phyloP scores from a whole-genome alignment of 2,329 filamentous ascomycete species.

The Microsporum audouinii region DNA sequence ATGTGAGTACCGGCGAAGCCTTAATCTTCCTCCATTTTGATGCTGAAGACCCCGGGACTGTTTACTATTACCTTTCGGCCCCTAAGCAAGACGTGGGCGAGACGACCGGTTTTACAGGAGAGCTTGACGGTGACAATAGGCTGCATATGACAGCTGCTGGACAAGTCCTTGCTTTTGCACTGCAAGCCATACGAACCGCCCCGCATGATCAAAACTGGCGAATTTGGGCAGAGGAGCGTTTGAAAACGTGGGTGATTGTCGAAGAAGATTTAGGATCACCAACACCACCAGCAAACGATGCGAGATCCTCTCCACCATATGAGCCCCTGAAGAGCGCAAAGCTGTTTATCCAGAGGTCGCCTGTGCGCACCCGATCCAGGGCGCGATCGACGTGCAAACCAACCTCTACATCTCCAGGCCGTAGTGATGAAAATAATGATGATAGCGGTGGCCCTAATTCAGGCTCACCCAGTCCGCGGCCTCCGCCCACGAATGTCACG shows the following conservation, averaged over 20 bases:
- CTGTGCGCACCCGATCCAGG: constrained; percentile 9
- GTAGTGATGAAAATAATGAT: constrained; percentile 1
- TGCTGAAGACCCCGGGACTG: constrained; percentile 19
- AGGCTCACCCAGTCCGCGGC: constrained; percentile 10
- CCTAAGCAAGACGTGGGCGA: constrained; percentile 22
- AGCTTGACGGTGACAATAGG: constrained; percentile 12
- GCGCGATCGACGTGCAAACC: constrained; percentile 7
- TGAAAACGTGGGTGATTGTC: constrained; percentile 19
- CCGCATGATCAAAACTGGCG: constrained; percentile 15
- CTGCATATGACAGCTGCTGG: constrained; percentile 25
- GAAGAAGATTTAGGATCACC: constrained; percentile 14
- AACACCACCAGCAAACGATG: neutral
- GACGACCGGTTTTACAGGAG: constrained; percentile 15
- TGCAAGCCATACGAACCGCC: constrained; percentile 18
- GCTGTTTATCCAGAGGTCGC: constrained; percentile 3
- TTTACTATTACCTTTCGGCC: constrained; percentile 25
- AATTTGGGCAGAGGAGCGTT: constrained; percentile 7
- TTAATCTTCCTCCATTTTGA: constrained; percentile 36
- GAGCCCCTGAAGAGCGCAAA: neutral
- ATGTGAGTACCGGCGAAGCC: constrained; percentile 34
- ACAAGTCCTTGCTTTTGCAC: constrained; percentile 24
- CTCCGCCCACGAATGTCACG: constrained; percentile 8
- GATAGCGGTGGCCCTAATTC: constrained; percentile 2
- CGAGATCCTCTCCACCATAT: constrained; percentile 5
- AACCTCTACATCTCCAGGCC: neutral